A percentile compares a stretch with the other conserved stretches of the same genome.
Evolutionary conservation across 768 basidiomycete genomes (phyloP).

Genomic region (Phylloporus arenicola): DNA sequence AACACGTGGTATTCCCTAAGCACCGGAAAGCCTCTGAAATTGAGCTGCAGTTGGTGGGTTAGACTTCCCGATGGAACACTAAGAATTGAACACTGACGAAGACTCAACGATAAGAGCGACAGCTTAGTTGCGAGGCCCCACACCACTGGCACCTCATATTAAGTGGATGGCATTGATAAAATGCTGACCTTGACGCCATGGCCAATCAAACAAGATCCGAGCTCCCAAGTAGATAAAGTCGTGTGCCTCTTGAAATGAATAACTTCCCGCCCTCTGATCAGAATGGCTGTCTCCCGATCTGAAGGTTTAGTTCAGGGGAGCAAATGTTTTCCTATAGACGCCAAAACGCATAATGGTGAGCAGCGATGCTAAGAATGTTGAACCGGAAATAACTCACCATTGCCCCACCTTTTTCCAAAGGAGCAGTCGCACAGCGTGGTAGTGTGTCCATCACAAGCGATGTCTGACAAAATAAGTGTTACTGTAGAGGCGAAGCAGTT

Average conservation of each 20-base stretch:
- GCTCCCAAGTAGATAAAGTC: background rate
- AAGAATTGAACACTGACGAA: too few relatives aligned
- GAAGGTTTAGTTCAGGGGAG: background rate
- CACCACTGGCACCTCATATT: background rate
- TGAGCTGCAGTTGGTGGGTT: background rate
- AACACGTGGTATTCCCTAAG: too few relatives aligned
- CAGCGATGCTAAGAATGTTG: background rate
- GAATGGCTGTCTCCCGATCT: background rate
- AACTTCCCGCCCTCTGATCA: background rate
- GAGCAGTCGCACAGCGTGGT: background rate
- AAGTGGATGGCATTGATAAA: background rate
- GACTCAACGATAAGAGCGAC: background rate
- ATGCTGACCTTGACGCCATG: background rate
- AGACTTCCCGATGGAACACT: background rate
- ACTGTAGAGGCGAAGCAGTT: background rate
- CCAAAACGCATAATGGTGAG: background rate
- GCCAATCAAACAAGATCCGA: background rate
- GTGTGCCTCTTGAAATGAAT: background rate
- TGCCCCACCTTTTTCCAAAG: background rate
- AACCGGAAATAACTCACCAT: background rate
- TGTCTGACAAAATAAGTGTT: background rate
- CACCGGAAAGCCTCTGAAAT: background rate
- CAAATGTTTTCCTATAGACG: background rate
- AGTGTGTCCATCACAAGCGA: background rate
- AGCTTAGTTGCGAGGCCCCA: background rate